phyloP scores from a whole-genome alignment of 108 stramenopile species.

The Discostella pseudostelligera region DNA sequence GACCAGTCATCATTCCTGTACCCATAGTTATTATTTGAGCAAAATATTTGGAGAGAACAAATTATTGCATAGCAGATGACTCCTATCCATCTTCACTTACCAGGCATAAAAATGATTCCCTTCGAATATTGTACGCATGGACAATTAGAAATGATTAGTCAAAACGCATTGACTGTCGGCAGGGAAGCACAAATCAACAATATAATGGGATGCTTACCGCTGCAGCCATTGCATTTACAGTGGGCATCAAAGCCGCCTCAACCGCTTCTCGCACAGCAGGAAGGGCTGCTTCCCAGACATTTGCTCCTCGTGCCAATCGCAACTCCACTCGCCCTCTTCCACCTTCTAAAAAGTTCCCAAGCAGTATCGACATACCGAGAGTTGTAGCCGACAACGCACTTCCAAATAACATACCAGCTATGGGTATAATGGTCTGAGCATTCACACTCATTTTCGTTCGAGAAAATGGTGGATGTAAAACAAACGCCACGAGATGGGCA shows the following conservation, averaged over 20 bases:
- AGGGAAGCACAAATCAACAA: background rate
- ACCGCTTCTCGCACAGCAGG: conserved; percentile 36
- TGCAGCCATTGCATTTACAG: conserved; percentile 50
- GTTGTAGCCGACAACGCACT: conserved; percentile 33
- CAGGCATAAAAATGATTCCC: conserved; percentile 50
- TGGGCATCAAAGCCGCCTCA: conserved; percentile 45
- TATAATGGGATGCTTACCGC: conserved; percentile 15
- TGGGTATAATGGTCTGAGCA: conserved; percentile 49
- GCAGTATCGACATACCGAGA: conserved; percentile 22
- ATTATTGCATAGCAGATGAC: background rate
- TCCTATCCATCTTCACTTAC: background rate
- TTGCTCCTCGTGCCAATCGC: conserved; percentile 47
- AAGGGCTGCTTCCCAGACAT: conserved; percentile 38
- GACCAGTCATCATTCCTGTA: conserved; percentile 57
- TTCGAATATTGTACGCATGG: background rate
- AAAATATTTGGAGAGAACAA: too few relatives aligned
- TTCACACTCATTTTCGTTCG: background rate
- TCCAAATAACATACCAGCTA: conserved; percentile 56
- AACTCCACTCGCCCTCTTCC: conserved; percentile 41
- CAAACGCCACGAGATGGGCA: conserved; percentile 16
- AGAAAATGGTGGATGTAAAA: conserved; percentile 22
- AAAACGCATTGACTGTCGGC: background rate
- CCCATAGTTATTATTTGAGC: background rate
- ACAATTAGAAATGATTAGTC: background rate
- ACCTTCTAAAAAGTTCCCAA: conserved; percentile 34